phyloP scores from a whole-genome alignment of 176 grass and related monocot species.

The Rhynchospora tenuis region DNA sequence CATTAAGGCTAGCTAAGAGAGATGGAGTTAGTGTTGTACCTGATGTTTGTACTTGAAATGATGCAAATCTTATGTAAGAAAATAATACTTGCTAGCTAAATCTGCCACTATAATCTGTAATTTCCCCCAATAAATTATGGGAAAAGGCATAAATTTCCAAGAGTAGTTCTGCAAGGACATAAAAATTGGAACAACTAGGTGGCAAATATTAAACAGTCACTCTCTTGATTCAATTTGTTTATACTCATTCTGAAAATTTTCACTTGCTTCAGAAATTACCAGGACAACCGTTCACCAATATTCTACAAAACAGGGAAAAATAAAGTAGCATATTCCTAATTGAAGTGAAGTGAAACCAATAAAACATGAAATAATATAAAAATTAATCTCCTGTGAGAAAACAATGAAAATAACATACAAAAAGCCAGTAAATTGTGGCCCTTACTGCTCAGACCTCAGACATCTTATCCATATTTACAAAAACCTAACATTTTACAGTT shows the following conservation, averaged over 20 bases:
- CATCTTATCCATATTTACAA: no score
- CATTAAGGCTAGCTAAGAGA: background rate
- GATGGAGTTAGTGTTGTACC: background rate
- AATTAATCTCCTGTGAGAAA: background rate
- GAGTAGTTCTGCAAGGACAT: background rate
- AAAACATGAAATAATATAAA: background rate
- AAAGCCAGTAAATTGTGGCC: background rate
- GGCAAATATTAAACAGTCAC: background rate
- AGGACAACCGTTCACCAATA: background rate
- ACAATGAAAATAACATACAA: background rate
- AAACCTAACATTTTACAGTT: background rate
- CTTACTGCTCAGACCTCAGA: no score
- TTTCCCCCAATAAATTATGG: background rate
- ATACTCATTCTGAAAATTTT: background rate
- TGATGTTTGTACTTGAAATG: background rate
- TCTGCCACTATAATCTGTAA: background rate
- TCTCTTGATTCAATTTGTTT: background rate
- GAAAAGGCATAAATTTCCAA: background rate
- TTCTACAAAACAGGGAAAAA: background rate
- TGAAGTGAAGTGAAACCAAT: background rate
- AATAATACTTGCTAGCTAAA: background rate
- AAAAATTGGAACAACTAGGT: background rate
- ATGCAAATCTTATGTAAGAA: background rate
- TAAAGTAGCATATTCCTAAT: background rate
- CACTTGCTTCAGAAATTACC: background rate